phyloP scores from a whole-genome alignment of 2,329 filamentous ascomycete species.

The Fusarium piperis region DNA sequence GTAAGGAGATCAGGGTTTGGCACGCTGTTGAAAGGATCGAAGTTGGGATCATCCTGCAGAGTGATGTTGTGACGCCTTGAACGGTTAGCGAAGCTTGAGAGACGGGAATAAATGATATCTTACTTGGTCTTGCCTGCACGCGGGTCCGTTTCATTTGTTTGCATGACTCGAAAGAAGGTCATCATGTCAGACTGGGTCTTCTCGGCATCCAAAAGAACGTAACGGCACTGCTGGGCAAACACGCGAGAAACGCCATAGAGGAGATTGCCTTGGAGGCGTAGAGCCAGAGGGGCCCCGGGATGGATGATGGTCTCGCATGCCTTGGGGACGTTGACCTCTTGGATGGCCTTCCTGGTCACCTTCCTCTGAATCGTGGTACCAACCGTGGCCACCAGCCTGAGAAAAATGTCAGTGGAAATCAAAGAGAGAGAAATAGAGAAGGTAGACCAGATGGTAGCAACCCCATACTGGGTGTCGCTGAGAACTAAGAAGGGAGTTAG shows the following conservation, averaged over 20 bases:
- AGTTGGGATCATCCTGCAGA: slow-evolving; percentile 83
- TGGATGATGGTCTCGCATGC: slow-evolving; percentile 90
- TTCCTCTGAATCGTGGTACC: slow-evolving; percentile 78
- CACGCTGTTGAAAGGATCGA: slow-evolving; percentile 54
- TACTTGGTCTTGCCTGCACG: slow-evolving; percentile 78
- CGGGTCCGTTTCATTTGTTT: slow-evolving; percentile 69
- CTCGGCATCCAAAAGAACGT: slow-evolving; percentile 84
- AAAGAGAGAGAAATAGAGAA: not conserved
- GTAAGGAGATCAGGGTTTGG: slow-evolving; percentile 51
- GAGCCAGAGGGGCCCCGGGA: slow-evolving; percentile 83
- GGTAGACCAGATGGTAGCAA: slow-evolving; percentile 90
- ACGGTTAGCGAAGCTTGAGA: slow-evolving; percentile 6
- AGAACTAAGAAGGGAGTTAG: slow-evolving; percentile 67
- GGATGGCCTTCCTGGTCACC: slow-evolving; percentile 85
- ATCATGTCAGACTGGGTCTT: slow-evolving; percentile 79
- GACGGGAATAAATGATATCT: slow-evolving; percentile 53
- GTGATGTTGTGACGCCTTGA: slow-evolving; percentile 78
- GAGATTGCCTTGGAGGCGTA: slow-evolving; percentile 89
- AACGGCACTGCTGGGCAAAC: slow-evolving; percentile 86
- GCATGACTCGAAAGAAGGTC: slow-evolving; percentile 68
- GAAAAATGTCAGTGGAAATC: not conserved
- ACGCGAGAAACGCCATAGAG: slow-evolving; percentile 88
- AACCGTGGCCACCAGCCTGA: slow-evolving; percentile 90
- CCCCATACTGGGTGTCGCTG: slow-evolving; percentile 86
- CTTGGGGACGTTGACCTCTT: slow-evolving; percentile 85